These are phyloP conservation scores for Exophiala sp. DNA, from an alignment of 2,329 filamentous ascomycete genomes.

Conservation along the genomic window DNA sequence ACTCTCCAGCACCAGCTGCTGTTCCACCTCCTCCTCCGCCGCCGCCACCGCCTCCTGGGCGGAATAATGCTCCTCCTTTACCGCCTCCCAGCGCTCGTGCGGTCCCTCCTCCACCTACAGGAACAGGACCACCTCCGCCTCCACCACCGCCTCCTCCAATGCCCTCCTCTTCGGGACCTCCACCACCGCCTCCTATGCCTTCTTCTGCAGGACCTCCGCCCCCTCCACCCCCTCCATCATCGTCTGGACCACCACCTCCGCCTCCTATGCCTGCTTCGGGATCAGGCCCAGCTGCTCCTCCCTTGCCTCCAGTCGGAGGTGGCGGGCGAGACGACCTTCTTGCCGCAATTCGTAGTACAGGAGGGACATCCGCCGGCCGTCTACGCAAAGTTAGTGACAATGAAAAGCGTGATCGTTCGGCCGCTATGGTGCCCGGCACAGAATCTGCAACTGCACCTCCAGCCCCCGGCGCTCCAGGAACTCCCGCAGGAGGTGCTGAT, in stretches of 20 bases:
- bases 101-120: slow-evolving; percentile 40
- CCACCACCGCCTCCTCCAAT: slow-evolving; percentile 38
- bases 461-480: slow-evolving; percentile 49
- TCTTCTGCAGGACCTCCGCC: slow-evolving; percentile 34
- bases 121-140: slow-evolving; percentile 37
- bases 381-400: slow-evolving; percentile 43
- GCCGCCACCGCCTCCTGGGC: slow-evolving; percentile 42
- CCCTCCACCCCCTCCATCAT: slow-evolving; percentile 44
- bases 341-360: slow-evolving; percentile 48
- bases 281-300: slow-evolving; percentile 40
- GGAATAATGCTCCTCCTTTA: slow-evolving; percentile 41
- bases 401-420: slow-evolving; percentile 45
- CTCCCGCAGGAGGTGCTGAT: slow-evolving; percentile 27
- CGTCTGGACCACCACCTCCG: slow-evolving; percentile 34
- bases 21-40: slow-evolving; percentile 44
- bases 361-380: slow-evolving; percentile 52
- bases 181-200: slow-evolving; percentile 42
- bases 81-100: slow-evolving; percentile 55
- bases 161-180: slow-evolving; percentile 29
- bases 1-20: slow-evolving; percentile 11
- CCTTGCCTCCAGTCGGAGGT: slow-evolving; percentile 38
- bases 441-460: slow-evolving; percentile 53
- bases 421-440: slow-evolving; percentile 41
- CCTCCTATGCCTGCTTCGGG: slow-evolving; percentile 28
- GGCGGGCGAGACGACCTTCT: slow-evolving; percentile 42